Evolutionary conservation across 371 early-diverging fungal species (phyloP).

Genomic region (Vittaforma corneae): DNA sequence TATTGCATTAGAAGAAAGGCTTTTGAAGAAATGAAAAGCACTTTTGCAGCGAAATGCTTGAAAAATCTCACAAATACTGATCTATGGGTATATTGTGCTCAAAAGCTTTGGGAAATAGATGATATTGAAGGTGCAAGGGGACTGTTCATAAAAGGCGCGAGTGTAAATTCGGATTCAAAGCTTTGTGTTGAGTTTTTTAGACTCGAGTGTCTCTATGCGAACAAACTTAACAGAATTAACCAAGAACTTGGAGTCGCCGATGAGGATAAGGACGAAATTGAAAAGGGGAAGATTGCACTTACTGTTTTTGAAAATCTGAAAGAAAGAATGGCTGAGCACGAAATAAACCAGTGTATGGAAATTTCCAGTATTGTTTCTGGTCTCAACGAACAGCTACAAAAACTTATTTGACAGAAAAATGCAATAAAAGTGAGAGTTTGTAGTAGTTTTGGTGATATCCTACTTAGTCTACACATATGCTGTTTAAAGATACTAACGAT

Average conservation of each 20-base stretch:
- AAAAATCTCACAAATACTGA: conserved; percentile 29
- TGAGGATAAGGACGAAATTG: conserved; percentile 16
- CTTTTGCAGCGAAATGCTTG: conserved; percentile 27
- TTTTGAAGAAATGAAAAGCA: conserved; percentile 29
- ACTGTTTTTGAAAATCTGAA: not conserved
- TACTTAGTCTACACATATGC: not conserved
- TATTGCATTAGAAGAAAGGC: conserved; percentile 28
- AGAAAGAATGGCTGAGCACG: not conserved
- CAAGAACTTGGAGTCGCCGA: conserved; percentile 19
- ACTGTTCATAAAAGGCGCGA: conserved; percentile 33
- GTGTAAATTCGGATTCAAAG: conserved; percentile 8
- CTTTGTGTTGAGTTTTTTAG: conserved; percentile 46
- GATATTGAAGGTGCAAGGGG: conserved; percentile 36
- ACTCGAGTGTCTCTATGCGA: conserved; percentile 29
- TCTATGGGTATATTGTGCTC: conserved; percentile 42
- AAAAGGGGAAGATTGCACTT: conserved; percentile 21
- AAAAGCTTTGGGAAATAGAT: conserved; percentile 31
- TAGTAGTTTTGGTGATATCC: not conserved
- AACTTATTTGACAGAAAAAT: not conserved
- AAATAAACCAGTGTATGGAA: conserved; percentile 1
- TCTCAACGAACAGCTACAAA: not conserved
- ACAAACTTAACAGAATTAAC: conserved; percentile 3
- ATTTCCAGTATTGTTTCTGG: conserved; percentile 1
- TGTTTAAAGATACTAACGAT: not conserved
- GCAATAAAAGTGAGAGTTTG: not conserved